A percentile compares a stretch with the other conserved stretches of the same genome.
These are phyloP conservation scores for Pseudogymnoascus sp. DNA, from an alignment of 2,329 filamentous ascomycete species.

Conservation along the genomic window DNA sequence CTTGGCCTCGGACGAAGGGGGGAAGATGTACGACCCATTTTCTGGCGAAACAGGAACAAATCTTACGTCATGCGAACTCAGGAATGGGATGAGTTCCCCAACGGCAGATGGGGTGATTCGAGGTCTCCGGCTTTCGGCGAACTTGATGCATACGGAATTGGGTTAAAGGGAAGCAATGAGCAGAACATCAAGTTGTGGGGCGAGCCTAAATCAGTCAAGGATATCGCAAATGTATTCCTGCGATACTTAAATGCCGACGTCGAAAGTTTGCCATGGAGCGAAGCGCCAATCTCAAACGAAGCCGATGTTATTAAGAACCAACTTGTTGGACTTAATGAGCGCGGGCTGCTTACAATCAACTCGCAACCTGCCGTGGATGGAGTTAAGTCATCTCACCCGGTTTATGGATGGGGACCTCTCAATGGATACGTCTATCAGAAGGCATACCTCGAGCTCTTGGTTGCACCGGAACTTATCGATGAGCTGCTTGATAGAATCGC, in stretches of 20 bases:
- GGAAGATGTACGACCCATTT: constrained; percentile 95
- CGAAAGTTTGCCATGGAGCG: constrained; percentile 86
- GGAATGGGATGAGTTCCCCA: constrained; percentile 98
- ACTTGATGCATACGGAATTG: constrained; percentile 88
- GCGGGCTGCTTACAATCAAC: constrained; percentile 90
- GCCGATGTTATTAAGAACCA: constrained; percentile 69
- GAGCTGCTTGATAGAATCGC: constrained; percentile 74
- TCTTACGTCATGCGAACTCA: constrained; percentile 93
- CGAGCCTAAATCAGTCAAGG: constrained; percentile 68
- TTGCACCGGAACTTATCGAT: constrained; percentile 70
- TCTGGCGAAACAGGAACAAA: constrained; percentile 96
- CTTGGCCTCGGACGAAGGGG: constrained; percentile 80
- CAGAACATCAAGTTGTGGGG: constrained; percentile 95
- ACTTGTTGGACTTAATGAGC: constrained; percentile 73
- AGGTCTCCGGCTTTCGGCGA: constrained; percentile 94
- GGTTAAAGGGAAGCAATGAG: constrained; percentile 89
- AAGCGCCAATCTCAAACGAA: constrained; percentile 76
- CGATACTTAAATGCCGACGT: constrained; percentile 76
- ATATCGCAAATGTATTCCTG: constrained; percentile 77
- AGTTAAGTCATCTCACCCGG: constrained; percentile 74
- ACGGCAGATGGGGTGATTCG: constrained; percentile 96
- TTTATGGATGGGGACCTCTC: constrained; percentile 88
- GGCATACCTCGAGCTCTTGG: constrained; percentile 86
- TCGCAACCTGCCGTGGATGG: constrained; percentile 93
- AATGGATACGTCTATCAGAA: constrained; percentile 99